phyloP scores from a whole-genome alignment of 2,329 filamentous ascomycete species.

The Teratosphaeria nubilosa region DNA sequence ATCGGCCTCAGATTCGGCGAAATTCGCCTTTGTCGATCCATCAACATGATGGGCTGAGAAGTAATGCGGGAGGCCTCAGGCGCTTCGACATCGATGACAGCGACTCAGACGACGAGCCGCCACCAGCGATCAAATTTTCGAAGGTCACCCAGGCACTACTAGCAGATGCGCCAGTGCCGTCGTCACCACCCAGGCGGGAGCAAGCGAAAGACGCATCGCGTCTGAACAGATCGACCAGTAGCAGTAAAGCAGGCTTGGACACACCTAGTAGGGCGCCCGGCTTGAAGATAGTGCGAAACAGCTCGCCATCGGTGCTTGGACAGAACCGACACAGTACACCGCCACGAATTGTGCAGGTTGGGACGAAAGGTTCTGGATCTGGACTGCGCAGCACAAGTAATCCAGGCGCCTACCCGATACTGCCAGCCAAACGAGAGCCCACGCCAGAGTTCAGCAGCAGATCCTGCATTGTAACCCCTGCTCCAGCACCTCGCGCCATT shows the following conservation, averaged over 20 bases:
- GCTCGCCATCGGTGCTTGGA: conserved; percentile 20
- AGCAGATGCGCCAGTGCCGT: conserved; percentile 48
- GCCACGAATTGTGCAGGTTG: conserved; percentile 26
- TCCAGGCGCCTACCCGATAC: conserved; percentile 21
- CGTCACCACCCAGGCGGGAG: conserved; percentile 41
- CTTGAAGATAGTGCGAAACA: conserved; percentile 27
- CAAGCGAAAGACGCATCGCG: conserved; percentile 22
- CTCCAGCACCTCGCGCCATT: conserved; percentile 22
- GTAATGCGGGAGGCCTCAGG: conserved; percentile 37
- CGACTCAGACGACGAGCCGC: conserved; percentile 80
- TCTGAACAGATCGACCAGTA: conserved; percentile 19
- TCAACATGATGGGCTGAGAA: conserved; percentile 30
- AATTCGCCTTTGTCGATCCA: conserved; percentile 37
- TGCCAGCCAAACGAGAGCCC: conserved; percentile 18
- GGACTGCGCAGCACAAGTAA: conserved; percentile 22
- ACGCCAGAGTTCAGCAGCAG: conserved; percentile 20
- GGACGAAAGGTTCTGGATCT: conserved; percentile 19
- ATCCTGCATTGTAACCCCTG: conserved; percentile 27
- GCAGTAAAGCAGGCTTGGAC: conserved; percentile 19
- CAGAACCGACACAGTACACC: conserved; percentile 20
- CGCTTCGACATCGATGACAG: conserved; percentile 62
- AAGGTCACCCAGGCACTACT: conserved; percentile 82
- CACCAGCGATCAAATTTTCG: conserved; percentile 82
- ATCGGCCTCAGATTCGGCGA: conserved; percentile 27
- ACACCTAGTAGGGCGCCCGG: conserved; percentile 27